Evolutionary conservation across 2,329 filamentous ascomycete genomes (phyloP), one percentile per base, ranked within the genome.

Genomic region (Aspergillus calidoustus): DNA sequence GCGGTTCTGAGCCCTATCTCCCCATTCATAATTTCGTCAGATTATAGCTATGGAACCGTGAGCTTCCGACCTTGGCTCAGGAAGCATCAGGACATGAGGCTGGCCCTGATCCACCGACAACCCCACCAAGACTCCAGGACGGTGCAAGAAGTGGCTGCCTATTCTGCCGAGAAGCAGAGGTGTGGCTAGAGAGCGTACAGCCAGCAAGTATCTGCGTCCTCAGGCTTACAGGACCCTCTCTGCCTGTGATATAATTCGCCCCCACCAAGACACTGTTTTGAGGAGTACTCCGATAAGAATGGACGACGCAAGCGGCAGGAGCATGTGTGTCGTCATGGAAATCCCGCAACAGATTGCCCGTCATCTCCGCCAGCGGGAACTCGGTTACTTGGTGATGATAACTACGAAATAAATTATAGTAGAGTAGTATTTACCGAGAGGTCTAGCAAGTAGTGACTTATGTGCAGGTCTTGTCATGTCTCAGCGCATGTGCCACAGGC

Each of bases 111-210:
- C 57, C 57, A 60, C 57, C 46, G 22, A 31, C 11, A 34, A 44
- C 56, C 56, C 57, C 51, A 54, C 57, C 43, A 50, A n/a, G 28
- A 17, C 22, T 30, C 41, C n/a, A n/a, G 30, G 17, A 46, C n/a
- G 25, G 50, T 38, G 49, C n/a, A 49, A 49, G 52, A 60, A 60
- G 58, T 52, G 58, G 58, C 58, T 52, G 58, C 58, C 58, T 60
- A 47, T 44, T 54, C 7, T 56, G 52, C 58, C 58, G n/a, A 60
- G 58, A 60, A 34, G 34, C 11, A 22, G 23, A 22, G 47, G 22
- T 60, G 58, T 60, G 58, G 58, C 58, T 60, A 41, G 52, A 38
- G 53, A 60, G 19, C 41, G 38, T 38, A 28, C 31, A 8, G 47
- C 57, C 31, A 54, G 23, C 38, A 54, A 44, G 19, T 7, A 41